A percentile compares a stretch with the other conserved stretches of the same genome.
Evolutionary conservation across 2,329 filamentous ascomycete species (phyloP).

Genomic region (Stemphylium lycopersici): DNA sequence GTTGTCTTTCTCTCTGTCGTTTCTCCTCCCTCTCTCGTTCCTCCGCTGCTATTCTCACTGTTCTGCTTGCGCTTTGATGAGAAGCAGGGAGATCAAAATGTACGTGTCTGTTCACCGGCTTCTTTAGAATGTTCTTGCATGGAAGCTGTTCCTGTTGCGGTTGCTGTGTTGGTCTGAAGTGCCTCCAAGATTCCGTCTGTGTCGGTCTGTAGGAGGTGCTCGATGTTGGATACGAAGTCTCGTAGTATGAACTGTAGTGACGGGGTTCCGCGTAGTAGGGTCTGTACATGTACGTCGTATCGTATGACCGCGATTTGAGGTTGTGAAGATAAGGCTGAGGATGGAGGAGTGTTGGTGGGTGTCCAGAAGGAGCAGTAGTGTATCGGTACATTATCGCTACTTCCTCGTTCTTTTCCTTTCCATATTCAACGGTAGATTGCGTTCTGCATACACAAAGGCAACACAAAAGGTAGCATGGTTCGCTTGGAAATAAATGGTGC

Average conservation of each 20-base stretch:
- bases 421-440: background rate
- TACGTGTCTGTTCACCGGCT: constrained; percentile 8
- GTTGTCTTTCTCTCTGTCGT: background rate
- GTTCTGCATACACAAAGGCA: too few species aligned
- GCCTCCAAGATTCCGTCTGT: background rate
- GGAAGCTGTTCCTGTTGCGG: background rate
- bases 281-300: constrained; percentile 4
- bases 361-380: background rate
- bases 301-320: background rate
- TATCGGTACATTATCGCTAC: constrained; percentile 6
- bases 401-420: constrained; percentile 1
- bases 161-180: background rate
- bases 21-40: background rate
- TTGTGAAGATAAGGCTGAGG: constrained; percentile 1
- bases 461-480: background rate
- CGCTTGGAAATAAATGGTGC: background rate
- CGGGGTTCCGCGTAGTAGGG: background rate
- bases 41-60: background rate
- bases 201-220: background rate
- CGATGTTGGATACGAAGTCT: background rate
- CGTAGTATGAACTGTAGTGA: constrained; percentile 5
- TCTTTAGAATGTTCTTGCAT: background rate
- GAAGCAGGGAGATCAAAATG: constrained; percentile 5
- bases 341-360: background rate
- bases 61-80: background rate